Evolutionary conservation across 2,329 filamentous ascomycete species (phyloP).

Genomic region (Trichophyton verrucosum): DNA sequence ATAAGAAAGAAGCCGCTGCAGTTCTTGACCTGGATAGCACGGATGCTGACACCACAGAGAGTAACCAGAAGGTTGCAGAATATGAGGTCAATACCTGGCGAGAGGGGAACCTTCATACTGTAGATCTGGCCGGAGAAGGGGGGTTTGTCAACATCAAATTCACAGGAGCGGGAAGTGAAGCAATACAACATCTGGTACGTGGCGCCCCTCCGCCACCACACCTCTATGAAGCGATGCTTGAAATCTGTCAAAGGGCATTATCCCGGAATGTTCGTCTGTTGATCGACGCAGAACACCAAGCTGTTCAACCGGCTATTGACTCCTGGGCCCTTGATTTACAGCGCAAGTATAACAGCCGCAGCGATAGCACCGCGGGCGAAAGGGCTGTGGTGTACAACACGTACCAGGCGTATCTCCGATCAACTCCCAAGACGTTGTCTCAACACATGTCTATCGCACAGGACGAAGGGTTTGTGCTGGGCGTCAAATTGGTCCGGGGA

Average conservation of each 20-base stretch:
- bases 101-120: constrained; percentile 60
- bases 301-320: constrained; percentile 66
- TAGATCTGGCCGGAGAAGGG: constrained; percentile 35
- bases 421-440: constrained; percentile 45
- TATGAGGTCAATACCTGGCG: constrained; percentile 47
- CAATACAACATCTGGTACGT: constrained; percentile 54
- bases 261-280: constrained; percentile 58
- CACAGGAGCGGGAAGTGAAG: constrained; percentile 69
- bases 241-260: constrained; percentile 61
- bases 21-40: not conserved
- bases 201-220: constrained; percentile 50
- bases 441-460: constrained; percentile 48
- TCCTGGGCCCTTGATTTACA: constrained; percentile 66
- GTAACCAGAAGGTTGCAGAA: constrained; percentile 10
- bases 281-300: constrained; percentile 74
- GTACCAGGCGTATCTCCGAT: constrained; percentile 64
- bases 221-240: constrained; percentile 57
- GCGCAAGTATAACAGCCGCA: constrained; percentile 55
- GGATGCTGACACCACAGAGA: constrained; percentile 13
- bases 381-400: constrained; percentile 63
- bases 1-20: constrained; percentile 31
- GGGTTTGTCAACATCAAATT: constrained; percentile 62
- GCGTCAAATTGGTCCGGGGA: constrained; percentile 62
- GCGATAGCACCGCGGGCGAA: constrained; percentile 20
- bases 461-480: constrained; percentile 51